Percentiles rank a stretch among this genome's conserved stretches.
Conservation (phyloP, 805 yeast species). For the Cyberlindnera subsufficiens region DNA sequence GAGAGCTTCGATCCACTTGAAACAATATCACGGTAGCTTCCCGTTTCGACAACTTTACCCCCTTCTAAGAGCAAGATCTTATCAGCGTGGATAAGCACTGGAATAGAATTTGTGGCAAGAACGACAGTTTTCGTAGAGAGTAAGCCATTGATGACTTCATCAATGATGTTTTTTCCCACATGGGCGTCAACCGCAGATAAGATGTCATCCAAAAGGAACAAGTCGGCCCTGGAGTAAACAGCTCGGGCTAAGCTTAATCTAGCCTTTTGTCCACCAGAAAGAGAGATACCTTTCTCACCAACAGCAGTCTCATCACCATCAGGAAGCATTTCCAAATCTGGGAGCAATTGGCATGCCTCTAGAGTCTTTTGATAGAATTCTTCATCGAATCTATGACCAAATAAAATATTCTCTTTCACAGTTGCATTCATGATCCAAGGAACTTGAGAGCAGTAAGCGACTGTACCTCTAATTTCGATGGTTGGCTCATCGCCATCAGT, state of each 20-base stretch:
- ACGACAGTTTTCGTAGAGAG: constrained; percentile 67
- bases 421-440: constrained; percentile 98
- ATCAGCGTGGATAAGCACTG: constrained; percentile 71
- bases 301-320: constrained; percentile 86
- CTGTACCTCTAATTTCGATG: constrained; percentile 55
- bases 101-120: constrained; percentile 81
- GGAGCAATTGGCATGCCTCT: constrained; percentile 79
- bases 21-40: constrained; percentile 47
- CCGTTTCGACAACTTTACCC: constrained; percentile 64
- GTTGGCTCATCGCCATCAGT: constrained; percentile 19
- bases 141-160: constrained; percentile 73
- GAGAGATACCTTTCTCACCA: constrained; percentile 57
- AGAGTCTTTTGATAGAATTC: constrained; percentile 76
- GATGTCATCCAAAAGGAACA: constrained; percentile 58
- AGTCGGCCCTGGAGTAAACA: constrained; percentile 54
- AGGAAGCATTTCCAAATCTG: constrained; percentile 74
- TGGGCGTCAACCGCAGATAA: constrained; percentile 71
- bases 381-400: constrained; percentile 81
- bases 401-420: constrained; percentile 82
- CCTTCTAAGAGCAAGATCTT: constrained; percentile 60
- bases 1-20: constrained; percentile 42
- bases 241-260: constrained; percentile 65
- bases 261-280: constrained; percentile 62
- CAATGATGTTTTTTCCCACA: constrained; percentile 75
- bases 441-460: constrained; percentile 87